These are phyloP conservation scores for Tolypocladium album DNA, from an alignment of 2,329 filamentous ascomycete species.

Conservation along the genomic window DNA sequence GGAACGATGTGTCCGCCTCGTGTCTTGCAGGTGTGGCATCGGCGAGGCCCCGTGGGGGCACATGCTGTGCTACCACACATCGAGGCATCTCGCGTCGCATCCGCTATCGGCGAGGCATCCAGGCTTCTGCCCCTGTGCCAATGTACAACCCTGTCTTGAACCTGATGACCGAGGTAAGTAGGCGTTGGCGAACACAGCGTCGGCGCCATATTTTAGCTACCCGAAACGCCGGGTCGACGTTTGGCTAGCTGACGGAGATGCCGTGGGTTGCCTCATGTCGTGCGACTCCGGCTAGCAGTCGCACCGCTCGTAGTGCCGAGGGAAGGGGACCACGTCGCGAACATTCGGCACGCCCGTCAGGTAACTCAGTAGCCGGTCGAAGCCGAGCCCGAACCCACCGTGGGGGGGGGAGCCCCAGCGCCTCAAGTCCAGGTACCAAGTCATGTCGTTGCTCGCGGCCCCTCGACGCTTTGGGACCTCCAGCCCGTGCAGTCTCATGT, in stretches of 20 bases:
- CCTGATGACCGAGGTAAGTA: neutral
- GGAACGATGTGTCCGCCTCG: neutral
- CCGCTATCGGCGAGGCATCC: neutral
- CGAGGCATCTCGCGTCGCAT: neutral
- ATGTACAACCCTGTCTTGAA: neutral
- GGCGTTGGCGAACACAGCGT: slow-evolving; percentile 2
- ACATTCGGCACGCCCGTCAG: slow-evolving; percentile 72
- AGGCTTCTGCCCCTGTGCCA: neutral
- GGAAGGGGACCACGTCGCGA: slow-evolving; percentile 78
- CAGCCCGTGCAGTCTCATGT: slow-evolving; percentile 62
- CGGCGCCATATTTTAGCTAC: neutral
- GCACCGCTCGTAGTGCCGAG: slow-evolving; percentile 58
- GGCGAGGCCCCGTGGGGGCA: neutral
- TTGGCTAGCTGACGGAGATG: neutral
- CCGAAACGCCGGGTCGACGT: neutral
- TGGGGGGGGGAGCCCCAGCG: slow-evolving; percentile 88
- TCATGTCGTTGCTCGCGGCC: slow-evolving; percentile 31
- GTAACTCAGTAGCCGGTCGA: slow-evolving; percentile 79
- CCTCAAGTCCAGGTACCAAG: slow-evolving; percentile 83
- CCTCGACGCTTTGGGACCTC: slow-evolving; percentile 23
- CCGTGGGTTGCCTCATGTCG: neutral
- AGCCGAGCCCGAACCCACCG: slow-evolving; percentile 82
- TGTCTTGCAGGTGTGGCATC: neutral
- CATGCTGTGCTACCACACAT: neutral
- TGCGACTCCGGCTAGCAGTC: slow-evolving; percentile 34